A percentile compares a stretch with the other conserved stretches of the same genome.
Evolutionary conservation across 1,284 basidiomycete species (phyloP).

Genomic region (Vanrija sp.): DNA sequence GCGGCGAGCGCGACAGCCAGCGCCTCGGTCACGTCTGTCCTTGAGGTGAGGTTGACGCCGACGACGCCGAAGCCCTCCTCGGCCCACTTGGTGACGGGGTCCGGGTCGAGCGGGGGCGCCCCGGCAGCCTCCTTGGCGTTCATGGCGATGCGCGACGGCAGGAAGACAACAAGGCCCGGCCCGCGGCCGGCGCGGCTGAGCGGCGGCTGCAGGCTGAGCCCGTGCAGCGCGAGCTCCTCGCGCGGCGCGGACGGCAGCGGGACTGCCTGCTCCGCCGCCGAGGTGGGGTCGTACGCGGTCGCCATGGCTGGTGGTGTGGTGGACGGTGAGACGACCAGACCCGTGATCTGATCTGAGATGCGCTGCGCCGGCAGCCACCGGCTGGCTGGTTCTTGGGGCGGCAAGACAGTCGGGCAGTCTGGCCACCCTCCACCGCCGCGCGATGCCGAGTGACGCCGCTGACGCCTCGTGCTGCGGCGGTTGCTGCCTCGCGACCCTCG

Average conservation of each 20-base stretch:
- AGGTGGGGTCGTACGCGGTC: constrained; percentile 1
- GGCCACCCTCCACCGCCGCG: no score
- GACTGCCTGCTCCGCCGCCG: constrained; percentile 2
- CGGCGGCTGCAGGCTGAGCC: constrained; percentile 13
- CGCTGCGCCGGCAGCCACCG: no score
- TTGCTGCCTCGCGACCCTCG: no score
- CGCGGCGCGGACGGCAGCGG: constrained; percentile 3
- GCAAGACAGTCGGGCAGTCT: no score
- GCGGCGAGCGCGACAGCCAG: constrained; percentile 10
- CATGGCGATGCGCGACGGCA: neutral
- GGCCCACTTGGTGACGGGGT: constrained; percentile 20
- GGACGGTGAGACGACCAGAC: no score
- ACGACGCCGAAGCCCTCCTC: constrained; percentile 21
- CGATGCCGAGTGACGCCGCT: no score
- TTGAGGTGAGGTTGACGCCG: constrained; percentile 4
- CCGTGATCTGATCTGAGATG: no score
- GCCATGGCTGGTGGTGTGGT: neutral
- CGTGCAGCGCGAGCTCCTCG: constrained; percentile 1
- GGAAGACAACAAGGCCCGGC: constrained; percentile 14
- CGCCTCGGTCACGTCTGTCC: constrained; percentile 12
- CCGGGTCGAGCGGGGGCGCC: constrained; percentile 15
- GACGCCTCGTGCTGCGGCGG: no score
- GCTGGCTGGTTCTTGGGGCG: no score
- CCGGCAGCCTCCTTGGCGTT: neutral
- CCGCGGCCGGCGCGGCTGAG: constrained; percentile 14